A percentile compares a stretch with the other conserved stretches of the same genome.
phyloP scores from a whole-genome alignment of 2,329 filamentous ascomycete species.

The Myriangium duriaei region DNA sequence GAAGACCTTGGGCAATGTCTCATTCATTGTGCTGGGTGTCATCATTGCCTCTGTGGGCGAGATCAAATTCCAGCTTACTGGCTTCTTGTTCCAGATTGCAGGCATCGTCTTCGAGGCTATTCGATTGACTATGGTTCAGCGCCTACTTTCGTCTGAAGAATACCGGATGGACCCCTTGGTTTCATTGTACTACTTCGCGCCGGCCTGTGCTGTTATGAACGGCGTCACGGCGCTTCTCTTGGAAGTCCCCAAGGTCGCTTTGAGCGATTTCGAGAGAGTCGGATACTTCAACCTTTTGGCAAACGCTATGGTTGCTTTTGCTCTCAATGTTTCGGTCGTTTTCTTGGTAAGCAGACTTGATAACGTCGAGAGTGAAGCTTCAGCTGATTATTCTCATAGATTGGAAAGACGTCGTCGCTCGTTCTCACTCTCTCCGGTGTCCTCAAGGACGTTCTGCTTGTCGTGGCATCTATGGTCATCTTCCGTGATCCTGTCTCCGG shows the following conservation, averaged over 20 bases:
- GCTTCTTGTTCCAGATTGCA: slow-evolving; percentile 66
- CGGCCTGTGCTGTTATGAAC: slow-evolving; percentile 74
- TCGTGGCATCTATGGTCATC: slow-evolving; percentile 66
- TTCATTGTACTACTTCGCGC: slow-evolving; percentile 82
- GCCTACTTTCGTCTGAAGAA: slow-evolving; percentile 66
- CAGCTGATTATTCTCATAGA: slow-evolving; percentile 35
- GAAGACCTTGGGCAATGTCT: slow-evolving; percentile 83
- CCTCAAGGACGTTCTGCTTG: slow-evolving; percentile 76
- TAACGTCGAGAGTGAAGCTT: not conserved
- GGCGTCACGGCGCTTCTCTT: slow-evolving; percentile 58
- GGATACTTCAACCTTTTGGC: slow-evolving; percentile 59
- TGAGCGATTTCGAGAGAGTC: slow-evolving; percentile 60
- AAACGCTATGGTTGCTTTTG: slow-evolving; percentile 67
- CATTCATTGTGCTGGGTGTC: slow-evolving; percentile 86
- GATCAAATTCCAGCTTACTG: slow-evolving; percentile 77
- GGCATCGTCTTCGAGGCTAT: slow-evolving; percentile 74
- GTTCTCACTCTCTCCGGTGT: slow-evolving; percentile 80
- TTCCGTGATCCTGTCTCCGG: slow-evolving; percentile 63
- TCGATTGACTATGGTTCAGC: slow-evolving; percentile 73
- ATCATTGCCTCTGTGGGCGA: slow-evolving; percentile 90
- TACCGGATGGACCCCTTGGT: slow-evolving; percentile 89
- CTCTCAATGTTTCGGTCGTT: slow-evolving; percentile 74
- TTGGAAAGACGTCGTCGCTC: slow-evolving; percentile 76
- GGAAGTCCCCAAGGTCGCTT: slow-evolving; percentile 57
- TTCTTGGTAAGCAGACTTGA: slow-evolving; percentile 56